Conservation (phyloP, 768 basidiomycete genomes). For the Tylopilus balloui region DNA sequence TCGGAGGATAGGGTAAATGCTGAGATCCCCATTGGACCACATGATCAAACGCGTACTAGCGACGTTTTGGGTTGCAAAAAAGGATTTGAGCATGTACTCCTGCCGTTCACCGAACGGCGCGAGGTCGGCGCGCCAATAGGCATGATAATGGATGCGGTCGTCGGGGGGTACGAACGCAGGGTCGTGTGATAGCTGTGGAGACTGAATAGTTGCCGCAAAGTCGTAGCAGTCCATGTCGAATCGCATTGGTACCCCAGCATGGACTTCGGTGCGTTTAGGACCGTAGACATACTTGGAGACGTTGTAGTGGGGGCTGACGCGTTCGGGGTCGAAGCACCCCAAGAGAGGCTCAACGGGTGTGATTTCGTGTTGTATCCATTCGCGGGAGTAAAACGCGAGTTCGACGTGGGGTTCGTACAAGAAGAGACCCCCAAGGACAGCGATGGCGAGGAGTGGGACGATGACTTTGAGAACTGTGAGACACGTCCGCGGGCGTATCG, state of each 20-base stretch:
- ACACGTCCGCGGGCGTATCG: constrained; percentile 35
- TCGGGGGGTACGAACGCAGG: constrained; percentile 25
- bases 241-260: constrained; percentile 74
- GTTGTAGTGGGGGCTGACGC: constrained; percentile 65
- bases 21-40: constrained; percentile 88
- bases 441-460: constrained; percentile 34
- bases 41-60: constrained; percentile 62
- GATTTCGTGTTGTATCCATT: constrained; percentile 75
- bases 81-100: constrained; percentile 87
- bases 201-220: constrained; percentile 78
- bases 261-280: constrained; percentile 62
- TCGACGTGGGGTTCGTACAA: constrained; percentile 85
- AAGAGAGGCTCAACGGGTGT: constrained; percentile 56
- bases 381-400: constrained; percentile 68
- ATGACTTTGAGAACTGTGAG: constrained; percentile 41
- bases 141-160: constrained; percentile 69
- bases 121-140: constrained; percentile 93
- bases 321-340: constrained; percentile 67
- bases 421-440: constrained; percentile 47
- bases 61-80: constrained; percentile 87
- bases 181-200: constrained; percentile 8
- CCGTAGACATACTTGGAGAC: constrained; percentile 60
- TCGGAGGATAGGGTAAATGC: constrained; percentile 50
- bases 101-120: constrained; percentile 77
- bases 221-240: constrained; percentile 89